Evolutionary conservation across 345 rosid species (phyloP), one percentile per base, ranked within the genome.

Genomic region (Carallia pectinifolia): DNA sequence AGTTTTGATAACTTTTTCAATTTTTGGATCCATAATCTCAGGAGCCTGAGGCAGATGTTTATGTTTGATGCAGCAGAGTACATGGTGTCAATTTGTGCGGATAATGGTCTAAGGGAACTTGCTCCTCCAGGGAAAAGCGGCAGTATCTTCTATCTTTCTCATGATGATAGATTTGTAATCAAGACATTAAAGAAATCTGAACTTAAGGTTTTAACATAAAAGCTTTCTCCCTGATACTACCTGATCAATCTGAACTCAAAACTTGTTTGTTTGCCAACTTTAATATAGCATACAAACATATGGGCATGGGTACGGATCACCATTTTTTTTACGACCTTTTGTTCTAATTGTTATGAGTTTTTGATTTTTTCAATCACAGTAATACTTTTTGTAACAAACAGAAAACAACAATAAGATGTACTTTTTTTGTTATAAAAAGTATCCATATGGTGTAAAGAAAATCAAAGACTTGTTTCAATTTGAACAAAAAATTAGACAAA

Each of bases 51-150:
- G 81, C 92, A 94, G 84, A 83, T 94, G 97, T 94, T 94, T 86
- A 88, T 86, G 84, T 81, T 94, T 78, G 96, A 94, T 87, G 92
- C 97, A 63, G 98, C 98, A 4, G 98, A 94, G 78, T 94, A 87
- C 83, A 91, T 94, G 98, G 91, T 94, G 98, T 94, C 98, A 78
- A 91, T 94, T 33, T 94, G 98, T 79, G 97, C 97, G 55, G 93
- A 89, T 77, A 91, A 94, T 79, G 97, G 97, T 76, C 85, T 94
- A 15, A 87, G 84, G 69, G 96, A 88, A 80, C 71, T 87, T 82
- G 80, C 87, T 73, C 90, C 98, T 65, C 83, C 98, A 0, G 97
- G 98, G 68, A 94, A 94, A 86, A 94, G 98, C 69, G 98, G 97
- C 86, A 94, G 98, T 71, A 81, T 94, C 69, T 94, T 94, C 81